These are phyloP conservation scores for Lippia alba DNA, from an alignment of 305 asterid species.

Conservation along the genomic window DNA sequence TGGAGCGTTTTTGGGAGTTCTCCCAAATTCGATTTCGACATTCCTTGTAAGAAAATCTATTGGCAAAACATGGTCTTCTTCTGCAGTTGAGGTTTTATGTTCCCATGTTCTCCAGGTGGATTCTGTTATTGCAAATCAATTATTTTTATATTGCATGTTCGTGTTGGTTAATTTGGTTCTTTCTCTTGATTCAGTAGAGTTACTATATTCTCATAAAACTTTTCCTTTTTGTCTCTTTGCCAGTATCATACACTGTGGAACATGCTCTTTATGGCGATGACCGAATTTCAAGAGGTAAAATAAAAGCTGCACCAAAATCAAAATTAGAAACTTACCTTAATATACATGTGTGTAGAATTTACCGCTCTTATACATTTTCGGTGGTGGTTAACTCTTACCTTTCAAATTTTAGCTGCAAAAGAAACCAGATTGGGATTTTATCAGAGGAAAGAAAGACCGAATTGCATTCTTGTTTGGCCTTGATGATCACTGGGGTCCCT, in stretches of 20 bases:
- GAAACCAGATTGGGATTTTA: constrained; percentile 74
- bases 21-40: constrained; percentile 56
- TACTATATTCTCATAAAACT: constrained; percentile 11
- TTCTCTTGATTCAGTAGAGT: constrained; percentile 1
- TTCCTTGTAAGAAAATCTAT: constrained; percentile 57
- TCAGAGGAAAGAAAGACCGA: constrained; percentile 60
- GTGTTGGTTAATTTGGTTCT: neutral
- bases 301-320: too few relatives aligned
- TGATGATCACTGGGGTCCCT: constrained; percentile 97
- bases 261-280: constrained; percentile 81
- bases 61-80: constrained; percentile 73
- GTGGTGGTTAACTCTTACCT: constrained; percentile 18
- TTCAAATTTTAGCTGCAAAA: constrained; percentile 56
- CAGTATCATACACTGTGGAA: constrained; percentile 85
- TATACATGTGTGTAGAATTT: neutral
- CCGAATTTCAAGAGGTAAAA: constrained; percentile 76
- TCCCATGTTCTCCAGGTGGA: constrained; percentile 71
- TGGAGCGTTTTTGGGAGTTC: constrained; percentile 64
- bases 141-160: constrained; percentile 10
- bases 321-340: too few relatives aligned
- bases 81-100: constrained; percentile 66
- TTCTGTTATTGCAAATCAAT: constrained; percentile 32
- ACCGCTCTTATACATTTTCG: neutral
- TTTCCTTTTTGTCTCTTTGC: constrained; percentile 20
- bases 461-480: constrained; percentile 76